These are phyloP conservation scores for Fusarium veterinarium DNA, from an alignment of 2,329 filamentous ascomycete species.

Conservation along the genomic window DNA sequence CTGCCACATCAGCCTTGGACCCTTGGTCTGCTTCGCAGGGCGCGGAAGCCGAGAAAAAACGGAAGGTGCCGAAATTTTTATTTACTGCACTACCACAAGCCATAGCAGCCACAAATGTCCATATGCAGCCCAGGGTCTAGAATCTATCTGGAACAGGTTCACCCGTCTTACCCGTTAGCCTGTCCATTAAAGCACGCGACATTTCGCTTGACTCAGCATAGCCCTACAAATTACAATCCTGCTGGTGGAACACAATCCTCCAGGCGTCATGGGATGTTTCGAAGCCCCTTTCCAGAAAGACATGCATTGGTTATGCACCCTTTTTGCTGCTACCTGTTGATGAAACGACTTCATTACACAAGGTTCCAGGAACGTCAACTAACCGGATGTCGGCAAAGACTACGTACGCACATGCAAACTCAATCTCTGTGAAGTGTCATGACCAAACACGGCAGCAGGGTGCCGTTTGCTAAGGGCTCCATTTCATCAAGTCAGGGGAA, in stretches of 20 bases:
- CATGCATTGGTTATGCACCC: too few relatives aligned
- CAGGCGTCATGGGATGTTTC: too few relatives aligned
- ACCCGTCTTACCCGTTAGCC: not conserved
- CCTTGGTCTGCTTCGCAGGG: not conserved
- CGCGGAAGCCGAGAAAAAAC: not conserved
- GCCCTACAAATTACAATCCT: not conserved
- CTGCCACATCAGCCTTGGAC: not conserved
- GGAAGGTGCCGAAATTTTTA: not conserved
- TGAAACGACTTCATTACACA: not conserved
- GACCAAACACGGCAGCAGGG: not conserved
- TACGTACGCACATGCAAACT: not conserved
- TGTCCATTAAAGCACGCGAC: not conserved
- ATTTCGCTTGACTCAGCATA: not conserved
- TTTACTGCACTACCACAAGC: not conserved
- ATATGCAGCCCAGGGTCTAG: not conserved
- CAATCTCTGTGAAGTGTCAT: not conserved
- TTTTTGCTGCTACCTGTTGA: not conserved
- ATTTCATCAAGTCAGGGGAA: not conserved
- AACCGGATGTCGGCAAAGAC: not conserved
- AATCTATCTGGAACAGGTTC: not conserved
- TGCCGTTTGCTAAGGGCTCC: not conserved
- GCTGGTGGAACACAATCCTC: not conserved
- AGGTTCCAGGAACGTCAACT: not conserved
- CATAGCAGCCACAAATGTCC: not conserved
- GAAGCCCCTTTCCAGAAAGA: too few relatives aligned